Evolutionary conservation across 129 eudicot genomes (phyloP), one percentile per base, ranked within the genome.

Genomic region (Erigeron canadensis): DNA sequence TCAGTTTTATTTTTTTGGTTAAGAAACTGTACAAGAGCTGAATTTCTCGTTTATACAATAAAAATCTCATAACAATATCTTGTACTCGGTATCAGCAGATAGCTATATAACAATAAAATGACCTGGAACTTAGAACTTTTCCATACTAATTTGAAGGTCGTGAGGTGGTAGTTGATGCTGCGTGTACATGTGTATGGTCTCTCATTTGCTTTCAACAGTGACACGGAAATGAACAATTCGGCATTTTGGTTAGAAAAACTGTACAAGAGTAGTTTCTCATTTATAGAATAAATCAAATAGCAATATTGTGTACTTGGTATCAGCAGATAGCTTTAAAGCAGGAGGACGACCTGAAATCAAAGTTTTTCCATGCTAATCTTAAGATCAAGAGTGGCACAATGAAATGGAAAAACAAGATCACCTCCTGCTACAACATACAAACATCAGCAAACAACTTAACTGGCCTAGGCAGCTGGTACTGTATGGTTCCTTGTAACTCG

Each of bases 351-450:
- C 64, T 21, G n/a, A 41, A 11, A 23, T 58, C 23, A 8, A 9
- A 58, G 64, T 58, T 58, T 58, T 58, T 23, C 64, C 64, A 58
- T 58, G 70, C 57, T 56, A 68, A 51, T 41, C 41, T 58, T 45
- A 56, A 57, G 67, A 72, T 45, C 45, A 72, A 34, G 65, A 23
- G 38, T 59, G 59, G 58, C 58, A 6, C 28, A 71, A 58, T 34
- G 22, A 67, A 67, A 15, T 15, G 59, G 45, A 47, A 67, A 47
- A 67, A 67, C 50, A 47, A 53, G 17, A 63, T 23, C 45, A 23
- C 58, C 56, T 21, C 50, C 41, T 72, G 69, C 41, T 42, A 70
- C 16, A n/a, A 13, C 10, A 74, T 54, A 74, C 63, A 65, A 62
- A 61, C 46, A 40, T 22, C 38, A 73, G 62, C 16, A n/a, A 23